Conservation (phyloP, 208 protist species). For the Acanthamoeba castellanii region DNA sequence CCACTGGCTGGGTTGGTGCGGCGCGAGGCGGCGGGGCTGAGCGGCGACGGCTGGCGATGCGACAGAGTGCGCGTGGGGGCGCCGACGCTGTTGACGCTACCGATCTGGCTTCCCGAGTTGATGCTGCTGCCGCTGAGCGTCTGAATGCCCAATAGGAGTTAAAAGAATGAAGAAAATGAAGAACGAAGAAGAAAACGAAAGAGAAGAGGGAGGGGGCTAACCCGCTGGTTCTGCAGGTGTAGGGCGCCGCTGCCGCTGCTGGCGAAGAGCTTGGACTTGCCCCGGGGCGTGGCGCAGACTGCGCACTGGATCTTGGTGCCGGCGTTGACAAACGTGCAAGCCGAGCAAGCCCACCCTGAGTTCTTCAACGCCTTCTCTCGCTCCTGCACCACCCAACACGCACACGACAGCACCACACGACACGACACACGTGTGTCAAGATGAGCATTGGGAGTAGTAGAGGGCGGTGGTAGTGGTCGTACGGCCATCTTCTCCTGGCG, state of each 20-base stretch:
- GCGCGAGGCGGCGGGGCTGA: background rate
- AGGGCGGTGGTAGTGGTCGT: background rate
- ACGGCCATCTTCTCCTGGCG: background rate
- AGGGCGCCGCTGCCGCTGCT: conserved; percentile 3
- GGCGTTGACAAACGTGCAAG: background rate
- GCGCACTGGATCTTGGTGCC: background rate
- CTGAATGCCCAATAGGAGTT: background rate
- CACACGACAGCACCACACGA: too few species aligned
- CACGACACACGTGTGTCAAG: too few species aligned
- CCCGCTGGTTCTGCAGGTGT: background rate
- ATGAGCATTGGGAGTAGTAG: too few species aligned
- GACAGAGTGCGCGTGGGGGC: background rate
- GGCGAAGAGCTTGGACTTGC: background rate
- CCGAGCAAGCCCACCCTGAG: background rate
- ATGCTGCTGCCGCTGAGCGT: conserved; percentile 18
- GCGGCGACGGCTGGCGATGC: background rate
- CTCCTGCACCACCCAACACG: background rate
- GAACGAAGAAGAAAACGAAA: background rate
- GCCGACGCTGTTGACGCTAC: background rate
- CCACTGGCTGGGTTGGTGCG: background rate
- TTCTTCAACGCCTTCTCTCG: background rate
- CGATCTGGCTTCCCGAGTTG: background rate
- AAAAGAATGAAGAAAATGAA: background rate
- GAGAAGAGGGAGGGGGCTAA: background rate
- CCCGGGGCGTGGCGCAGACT: background rate